These are phyloP conservation scores for Beauveria medogensis DNA, from an alignment of 2,329 filamentous ascomycete species.

Conservation along the genomic window DNA sequence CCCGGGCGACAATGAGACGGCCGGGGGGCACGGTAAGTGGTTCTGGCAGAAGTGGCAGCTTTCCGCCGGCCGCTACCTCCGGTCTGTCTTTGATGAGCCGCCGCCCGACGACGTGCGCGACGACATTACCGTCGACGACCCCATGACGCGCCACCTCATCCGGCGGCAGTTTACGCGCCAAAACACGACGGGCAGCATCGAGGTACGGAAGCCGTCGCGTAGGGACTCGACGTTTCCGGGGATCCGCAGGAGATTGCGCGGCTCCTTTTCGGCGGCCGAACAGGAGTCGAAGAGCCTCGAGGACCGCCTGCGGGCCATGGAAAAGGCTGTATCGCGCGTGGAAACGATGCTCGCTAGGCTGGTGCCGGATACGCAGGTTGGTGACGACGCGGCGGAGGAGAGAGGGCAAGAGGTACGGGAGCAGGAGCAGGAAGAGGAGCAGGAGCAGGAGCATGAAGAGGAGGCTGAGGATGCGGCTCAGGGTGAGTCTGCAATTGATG, in stretches of 20 bases:
- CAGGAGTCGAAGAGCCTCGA: slow-evolving; percentile 36
- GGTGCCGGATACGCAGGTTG: slow-evolving; percentile 18
- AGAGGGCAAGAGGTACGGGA: slow-evolving; percentile 21
- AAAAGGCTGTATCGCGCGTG: slow-evolving; percentile 40
- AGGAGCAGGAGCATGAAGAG: slow-evolving; percentile 21
- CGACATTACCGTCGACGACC: slow-evolving; percentile 51
- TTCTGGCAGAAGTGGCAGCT: slow-evolving; percentile 64
- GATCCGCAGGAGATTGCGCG: slow-evolving; percentile 38
- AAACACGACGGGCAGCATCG: slow-evolving; percentile 25
- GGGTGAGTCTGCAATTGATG: slow-evolving; percentile 6
- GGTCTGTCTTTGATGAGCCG: slow-evolving; percentile 63
- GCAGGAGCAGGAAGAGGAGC: slow-evolving; percentile 17
- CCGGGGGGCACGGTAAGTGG: slow-evolving; percentile 25
- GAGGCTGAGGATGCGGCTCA: slow-evolving; percentile 19
- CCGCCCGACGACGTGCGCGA: slow-evolving; percentile 53
- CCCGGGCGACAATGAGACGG: slow-evolving; percentile 7
- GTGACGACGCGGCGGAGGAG: slow-evolving; percentile 21
- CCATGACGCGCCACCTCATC: slow-evolving; percentile 50
- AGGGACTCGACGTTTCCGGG: slow-evolving; percentile 52
- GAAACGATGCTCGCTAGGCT: slow-evolving; percentile 38
- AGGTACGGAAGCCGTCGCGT: slow-evolving; percentile 29
- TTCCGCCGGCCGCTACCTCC: slow-evolving; percentile 63
- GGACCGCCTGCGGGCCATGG: slow-evolving; percentile 39
- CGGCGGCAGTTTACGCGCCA: slow-evolving; percentile 46
- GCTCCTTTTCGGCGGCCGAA: slow-evolving; percentile 37